A percentile compares a stretch with the other conserved stretches of the same genome.
These are phyloP conservation scores for Fusarium bulbicola DNA, from an alignment of 2,329 filamentous ascomycete species.

Conservation along the genomic window DNA sequence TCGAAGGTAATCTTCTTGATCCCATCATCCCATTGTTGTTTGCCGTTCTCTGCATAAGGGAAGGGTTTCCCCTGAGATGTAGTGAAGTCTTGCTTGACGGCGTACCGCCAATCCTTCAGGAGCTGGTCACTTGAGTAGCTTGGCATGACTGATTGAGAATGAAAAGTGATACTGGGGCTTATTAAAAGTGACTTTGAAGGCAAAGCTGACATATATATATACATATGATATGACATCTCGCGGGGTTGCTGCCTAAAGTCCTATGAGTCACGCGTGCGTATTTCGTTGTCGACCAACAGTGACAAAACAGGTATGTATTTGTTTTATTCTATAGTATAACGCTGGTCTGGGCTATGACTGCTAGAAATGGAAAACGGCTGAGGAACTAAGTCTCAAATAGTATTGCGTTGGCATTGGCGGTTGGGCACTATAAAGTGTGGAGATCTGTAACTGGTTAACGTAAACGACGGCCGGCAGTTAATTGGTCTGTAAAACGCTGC, in stretches of 20 bases:
- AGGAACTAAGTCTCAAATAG: neutral
- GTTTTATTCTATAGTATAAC: neutral
- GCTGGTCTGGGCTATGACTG: neutral
- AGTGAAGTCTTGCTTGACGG: conserved; percentile 13
- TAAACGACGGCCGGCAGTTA: neutral
- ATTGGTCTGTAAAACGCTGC: neutral
- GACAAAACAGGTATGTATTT: neutral
- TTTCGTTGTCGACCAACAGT: neutral
- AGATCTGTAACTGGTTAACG: too few relatives aligned
- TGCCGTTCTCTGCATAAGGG: conserved; percentile 4
- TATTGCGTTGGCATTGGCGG: neutral
- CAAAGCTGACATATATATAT: neutral
- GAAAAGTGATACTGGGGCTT: too few relatives aligned
- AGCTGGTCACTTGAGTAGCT: conserved; percentile 15
- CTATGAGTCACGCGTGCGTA: neutral
- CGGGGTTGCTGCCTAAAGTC: neutral
- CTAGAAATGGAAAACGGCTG: neutral
- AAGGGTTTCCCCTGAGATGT: neutral
- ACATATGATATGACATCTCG: neutral
- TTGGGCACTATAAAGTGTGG: neutral
- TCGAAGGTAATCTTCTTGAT: neutral
- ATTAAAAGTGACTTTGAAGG: neutral
- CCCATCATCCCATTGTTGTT: conserved; percentile 15
- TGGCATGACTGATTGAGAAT: neutral
- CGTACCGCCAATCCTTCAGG: conserved; percentile 16